Conservation (phyloP, 2,329 filamentous ascomycete genomes). For the Drechslera avenae region DNA sequence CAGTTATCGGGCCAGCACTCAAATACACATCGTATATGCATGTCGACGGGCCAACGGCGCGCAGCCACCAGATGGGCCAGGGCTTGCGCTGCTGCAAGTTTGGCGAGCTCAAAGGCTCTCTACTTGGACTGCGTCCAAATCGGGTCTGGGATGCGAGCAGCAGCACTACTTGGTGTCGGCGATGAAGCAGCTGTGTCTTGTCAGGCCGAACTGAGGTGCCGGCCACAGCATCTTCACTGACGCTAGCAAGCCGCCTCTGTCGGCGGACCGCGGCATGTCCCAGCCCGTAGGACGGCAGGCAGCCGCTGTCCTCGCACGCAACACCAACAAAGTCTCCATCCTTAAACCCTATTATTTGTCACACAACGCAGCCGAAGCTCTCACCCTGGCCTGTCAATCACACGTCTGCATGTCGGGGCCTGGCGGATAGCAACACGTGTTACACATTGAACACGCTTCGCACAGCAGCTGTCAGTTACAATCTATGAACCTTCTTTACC, state of each 20-base stretch:
- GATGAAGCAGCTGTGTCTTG: neutral
- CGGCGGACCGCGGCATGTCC: constrained; percentile 3
- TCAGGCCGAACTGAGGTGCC: neutral
- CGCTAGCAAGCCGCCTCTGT: constrained; percentile 3
- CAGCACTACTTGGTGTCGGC: constrained; percentile 1
- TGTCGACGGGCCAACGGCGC: constrained; percentile 4
- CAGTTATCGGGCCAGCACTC: neutral
- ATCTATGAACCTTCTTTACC: constrained; percentile 4
- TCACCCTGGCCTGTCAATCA: constrained; percentile 9
- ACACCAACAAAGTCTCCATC: constrained; percentile 2
- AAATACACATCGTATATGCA: constrained; percentile 4
- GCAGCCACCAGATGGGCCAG: constrained; percentile 4
- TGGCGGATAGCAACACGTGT: neutral
- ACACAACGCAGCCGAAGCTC: constrained; percentile 5
- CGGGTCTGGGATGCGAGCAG: neutral
- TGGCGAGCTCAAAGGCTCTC: neutral
- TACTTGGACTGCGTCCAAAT: neutral
- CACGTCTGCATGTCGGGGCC: constrained; percentile 4
- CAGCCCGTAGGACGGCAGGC: constrained; percentile 7
- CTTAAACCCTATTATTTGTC: constrained; percentile 6
- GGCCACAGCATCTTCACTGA: neutral
- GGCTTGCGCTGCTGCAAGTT: neutral
- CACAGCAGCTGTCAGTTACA: constrained; percentile 9
- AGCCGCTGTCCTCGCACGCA: constrained; percentile 5
- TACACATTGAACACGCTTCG: neutral